Conservation (phyloP, 1,139 yeast species). For the Spathaspora jeffriesii region DNA sequence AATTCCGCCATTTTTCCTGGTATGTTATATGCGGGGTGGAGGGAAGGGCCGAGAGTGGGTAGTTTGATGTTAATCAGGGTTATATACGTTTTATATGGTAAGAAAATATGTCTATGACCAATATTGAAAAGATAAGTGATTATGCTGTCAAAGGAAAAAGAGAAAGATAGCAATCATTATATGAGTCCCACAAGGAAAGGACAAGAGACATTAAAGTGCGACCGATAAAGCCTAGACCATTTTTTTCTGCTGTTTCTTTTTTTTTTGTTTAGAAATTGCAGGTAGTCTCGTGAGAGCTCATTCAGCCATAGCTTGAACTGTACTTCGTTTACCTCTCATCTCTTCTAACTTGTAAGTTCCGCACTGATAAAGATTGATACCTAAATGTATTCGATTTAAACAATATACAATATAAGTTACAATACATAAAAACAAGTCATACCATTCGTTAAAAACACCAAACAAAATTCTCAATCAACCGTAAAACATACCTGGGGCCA, state of each 20-base stretch:
- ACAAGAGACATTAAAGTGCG: neutral
- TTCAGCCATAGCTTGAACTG: neutral
- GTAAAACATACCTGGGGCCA: neutral
- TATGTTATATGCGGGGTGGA: neutral
- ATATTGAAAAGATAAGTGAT: neutral
- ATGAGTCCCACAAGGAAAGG: neutral
- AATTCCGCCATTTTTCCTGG: conserved; percentile 5
- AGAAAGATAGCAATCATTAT: neutral
- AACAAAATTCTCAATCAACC: neutral
- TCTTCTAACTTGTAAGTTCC: neutral
- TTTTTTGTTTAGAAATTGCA: neutral
- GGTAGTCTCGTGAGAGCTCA: neutral
- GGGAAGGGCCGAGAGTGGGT: neutral
- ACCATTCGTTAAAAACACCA: conserved; percentile 2
- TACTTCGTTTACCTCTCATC: neutral
- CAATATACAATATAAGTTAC: neutral
- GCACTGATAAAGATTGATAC: too few species aligned
- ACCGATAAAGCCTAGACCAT: conserved; percentile 2
- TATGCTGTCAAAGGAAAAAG: neutral
- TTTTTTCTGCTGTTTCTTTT: neutral
- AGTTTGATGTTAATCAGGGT: neutral
- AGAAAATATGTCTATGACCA: neutral
- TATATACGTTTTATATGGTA: neutral
- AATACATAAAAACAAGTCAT: neutral
- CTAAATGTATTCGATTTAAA: neutral